Evolutionary conservation across 768 basidiomycete genomes (phyloP), one percentile per base, ranked within the genome.

Genomic region (Lactifluus pinguis): DNA sequence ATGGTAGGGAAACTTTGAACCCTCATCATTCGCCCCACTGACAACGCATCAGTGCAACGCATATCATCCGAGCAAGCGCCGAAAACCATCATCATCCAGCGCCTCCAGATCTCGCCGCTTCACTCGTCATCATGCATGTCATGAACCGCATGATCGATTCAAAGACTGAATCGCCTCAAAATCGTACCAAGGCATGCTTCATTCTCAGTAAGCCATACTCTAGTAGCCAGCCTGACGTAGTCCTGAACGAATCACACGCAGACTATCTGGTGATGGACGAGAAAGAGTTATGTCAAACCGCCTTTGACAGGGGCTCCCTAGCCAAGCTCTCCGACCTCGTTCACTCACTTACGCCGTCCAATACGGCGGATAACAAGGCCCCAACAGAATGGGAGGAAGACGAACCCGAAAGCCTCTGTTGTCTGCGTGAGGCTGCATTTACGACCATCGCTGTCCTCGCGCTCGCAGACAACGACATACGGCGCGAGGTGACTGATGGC

Each of bases 211-310:
- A 14, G 84, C 77, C 15, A 19, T 6, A 13, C 11, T 44, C 36
- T 34, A 30, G 2, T 10, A 48, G 34, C 9, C 42, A 47, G 36
- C 17, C 53, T n/a, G 32, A 53, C 36, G 36, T 17, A 3, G 6
- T 15, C 38, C 34, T 39, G 34, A 59, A 41, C 53, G 38, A 52
- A 41, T 10, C 30, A 15, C n/a, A 32, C 3, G 15, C 57, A 83
- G 87, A 85, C 70, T 69, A 83, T 68, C 79, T 95, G 1, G 83
- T 91, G 2, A 74, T 78, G 17, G 93, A 95, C 65, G 83, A 92
- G 67, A 75, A 78, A 0, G 75, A 78, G 1, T 75, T 93, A 0
- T 86, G 89, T 65, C 75, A 84, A 57, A 75, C 78, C 2, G 91
- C 91, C 0, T 82, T 77, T 32, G 86, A 91, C n/a, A 81, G 83